These are phyloP conservation scores for Volvox reticuliferus DNA, from an alignment of 139 green algal species.

Conservation along the genomic window DNA sequence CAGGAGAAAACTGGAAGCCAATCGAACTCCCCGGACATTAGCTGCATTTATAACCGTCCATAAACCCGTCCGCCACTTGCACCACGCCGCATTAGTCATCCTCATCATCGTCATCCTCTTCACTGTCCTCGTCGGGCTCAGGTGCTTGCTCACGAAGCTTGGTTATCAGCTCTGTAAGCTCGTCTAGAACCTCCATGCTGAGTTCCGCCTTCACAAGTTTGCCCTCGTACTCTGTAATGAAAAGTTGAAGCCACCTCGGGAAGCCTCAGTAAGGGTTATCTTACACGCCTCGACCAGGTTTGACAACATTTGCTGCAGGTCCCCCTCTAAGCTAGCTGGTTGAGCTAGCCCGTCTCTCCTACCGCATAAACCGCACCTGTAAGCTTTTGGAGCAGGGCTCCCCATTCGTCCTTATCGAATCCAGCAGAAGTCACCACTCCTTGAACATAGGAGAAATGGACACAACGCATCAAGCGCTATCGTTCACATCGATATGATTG, in stretches of 20 bases:
- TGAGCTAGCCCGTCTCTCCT: not conserved
- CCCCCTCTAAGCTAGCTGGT: too few relatives aligned
- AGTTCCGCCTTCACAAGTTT: not conserved
- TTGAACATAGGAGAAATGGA: not conserved
- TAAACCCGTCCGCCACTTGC: too few relatives aligned
- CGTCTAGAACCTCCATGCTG: slow-evolving; percentile 33
- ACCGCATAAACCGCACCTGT: not conserved
- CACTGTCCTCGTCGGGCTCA: slow-evolving; percentile 20
- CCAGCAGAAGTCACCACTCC: slow-evolving; percentile 4
- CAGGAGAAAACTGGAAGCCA: too few relatives aligned
- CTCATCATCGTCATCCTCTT: slow-evolving; percentile 26
- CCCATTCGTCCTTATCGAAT: slow-evolving; percentile 42
- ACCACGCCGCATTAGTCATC: not conserved
- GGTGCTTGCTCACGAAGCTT: slow-evolving; percentile 33
- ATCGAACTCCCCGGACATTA: too few relatives aligned
- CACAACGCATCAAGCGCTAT: too few relatives aligned
- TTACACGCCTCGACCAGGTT: too few relatives aligned
- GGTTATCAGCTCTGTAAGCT: slow-evolving; percentile 40
- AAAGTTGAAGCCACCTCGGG: too few relatives aligned
- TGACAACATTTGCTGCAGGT: too few relatives aligned
- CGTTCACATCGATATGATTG: too few relatives aligned
- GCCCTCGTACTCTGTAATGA: slow-evolving; percentile 2
- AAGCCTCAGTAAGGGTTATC: too few relatives aligned
- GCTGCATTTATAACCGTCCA: too few relatives aligned
- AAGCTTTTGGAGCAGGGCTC: not conserved